Conservation (phyloP, 306 rosid species). For the Canavalia gladiata region DNA sequence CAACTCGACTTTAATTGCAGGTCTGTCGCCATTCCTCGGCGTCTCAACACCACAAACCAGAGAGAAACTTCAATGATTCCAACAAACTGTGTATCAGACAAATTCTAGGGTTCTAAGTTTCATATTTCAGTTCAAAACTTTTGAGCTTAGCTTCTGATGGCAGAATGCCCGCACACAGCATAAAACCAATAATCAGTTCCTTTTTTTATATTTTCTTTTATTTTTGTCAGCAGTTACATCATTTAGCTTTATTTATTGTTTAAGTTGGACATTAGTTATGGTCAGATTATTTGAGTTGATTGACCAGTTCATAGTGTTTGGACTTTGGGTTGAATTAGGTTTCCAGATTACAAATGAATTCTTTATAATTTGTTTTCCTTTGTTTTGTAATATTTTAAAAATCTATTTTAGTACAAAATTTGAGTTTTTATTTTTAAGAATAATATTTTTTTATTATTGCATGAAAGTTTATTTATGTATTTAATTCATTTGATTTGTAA, state of each 20-base stretch:
- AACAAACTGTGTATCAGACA: background rate
- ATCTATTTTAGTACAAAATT: too few relatives aligned
- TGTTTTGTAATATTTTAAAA: too few relatives aligned
- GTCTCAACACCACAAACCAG: background rate
- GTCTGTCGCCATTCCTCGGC: slow-evolving; percentile 62
- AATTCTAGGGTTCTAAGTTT: slow-evolving; percentile 34
- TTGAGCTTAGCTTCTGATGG: background rate
- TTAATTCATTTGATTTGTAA: too few relatives aligned
- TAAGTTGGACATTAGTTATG: background rate
- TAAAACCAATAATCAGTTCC: background rate
- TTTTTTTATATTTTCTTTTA: background rate
- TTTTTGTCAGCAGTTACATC: background rate
- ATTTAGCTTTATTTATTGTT: background rate
- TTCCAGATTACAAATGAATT: too few relatives aligned
- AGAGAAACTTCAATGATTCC: background rate
- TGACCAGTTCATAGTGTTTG: too few relatives aligned
- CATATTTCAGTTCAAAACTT: slow-evolving; percentile 2
- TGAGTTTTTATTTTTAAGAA: too few relatives aligned
- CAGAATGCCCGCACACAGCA: background rate
- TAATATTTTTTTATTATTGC: too few relatives aligned
- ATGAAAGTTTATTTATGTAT: too few relatives aligned
- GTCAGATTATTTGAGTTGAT: background rate
- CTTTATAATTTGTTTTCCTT: too few relatives aligned
- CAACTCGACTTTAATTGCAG: slow-evolving; percentile 71
- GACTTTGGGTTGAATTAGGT: too few relatives aligned